phyloP scores from a whole-genome alignment of 768 basidiomycete species.

The Paxillus ammoniavirescens region DNA sequence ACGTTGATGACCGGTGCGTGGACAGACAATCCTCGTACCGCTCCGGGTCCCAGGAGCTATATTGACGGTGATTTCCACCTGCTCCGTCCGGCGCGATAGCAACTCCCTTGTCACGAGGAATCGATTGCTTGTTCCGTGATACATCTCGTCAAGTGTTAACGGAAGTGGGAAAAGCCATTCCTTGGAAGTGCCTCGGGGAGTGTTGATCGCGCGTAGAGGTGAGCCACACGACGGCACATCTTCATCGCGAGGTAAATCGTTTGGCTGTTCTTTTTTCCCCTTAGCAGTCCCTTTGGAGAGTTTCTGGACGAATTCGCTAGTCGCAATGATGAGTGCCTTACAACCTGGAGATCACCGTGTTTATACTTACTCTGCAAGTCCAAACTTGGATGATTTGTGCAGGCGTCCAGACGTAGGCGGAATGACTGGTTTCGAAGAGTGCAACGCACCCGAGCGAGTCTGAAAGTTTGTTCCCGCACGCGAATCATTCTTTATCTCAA shows the following conservation, averaged over 20 bases:
- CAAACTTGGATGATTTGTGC: constrained; percentile 21
- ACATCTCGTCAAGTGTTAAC: constrained; percentile 62
- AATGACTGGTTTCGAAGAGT: constrained; percentile 26
- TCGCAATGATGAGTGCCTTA: constrained; percentile 7
- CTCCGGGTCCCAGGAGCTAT: constrained; percentile 61
- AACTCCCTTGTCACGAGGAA: constrained; percentile 61
- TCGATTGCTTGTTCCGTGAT: constrained; percentile 50
- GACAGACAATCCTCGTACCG: constrained; percentile 60
- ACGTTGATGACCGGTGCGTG: constrained; percentile 66
- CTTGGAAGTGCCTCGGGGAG: constrained; percentile 39
- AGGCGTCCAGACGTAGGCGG: constrained; percentile 25
- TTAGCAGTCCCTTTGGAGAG: constrained; percentile 19
- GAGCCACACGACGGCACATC: constrained; percentile 30
- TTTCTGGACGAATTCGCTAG: constrained; percentile 31
- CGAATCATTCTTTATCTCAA: constrained; percentile 2
- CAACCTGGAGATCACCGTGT: neutral
- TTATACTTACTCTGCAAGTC: constrained; percentile 28
- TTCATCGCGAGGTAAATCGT: constrained; percentile 8
- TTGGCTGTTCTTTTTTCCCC: constrained; percentile 2
- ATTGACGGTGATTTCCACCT: constrained; percentile 57
- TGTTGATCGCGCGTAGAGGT: constrained; percentile 41
- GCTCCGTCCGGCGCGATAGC: constrained; percentile 46
- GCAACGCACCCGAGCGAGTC: constrained; percentile 12
- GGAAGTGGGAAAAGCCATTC: constrained; percentile 71
- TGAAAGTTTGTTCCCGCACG: constrained; percentile 13